These are phyloP conservation scores for Hypoxylon intermedium DNA, from an alignment of 495 filamentous ascomycete species.

Conservation along the genomic window DNA sequence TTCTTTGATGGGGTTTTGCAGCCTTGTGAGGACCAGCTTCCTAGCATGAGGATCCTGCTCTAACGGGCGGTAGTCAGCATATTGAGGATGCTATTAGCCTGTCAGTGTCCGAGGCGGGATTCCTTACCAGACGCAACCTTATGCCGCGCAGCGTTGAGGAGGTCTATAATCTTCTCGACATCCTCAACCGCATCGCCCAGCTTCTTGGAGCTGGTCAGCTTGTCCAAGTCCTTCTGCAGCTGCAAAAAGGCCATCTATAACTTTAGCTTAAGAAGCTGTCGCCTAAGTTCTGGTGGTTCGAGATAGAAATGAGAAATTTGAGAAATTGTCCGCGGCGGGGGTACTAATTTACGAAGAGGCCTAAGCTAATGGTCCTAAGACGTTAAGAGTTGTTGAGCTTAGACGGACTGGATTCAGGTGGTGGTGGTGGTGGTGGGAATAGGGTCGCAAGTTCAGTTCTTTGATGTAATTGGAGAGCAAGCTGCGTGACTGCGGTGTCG, in stretches of 20 bases:
- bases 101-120: too few species aligned
- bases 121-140: conserved; percentile 69
- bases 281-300: background rate
- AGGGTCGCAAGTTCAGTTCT: too few species aligned
- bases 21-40: conserved; percentile 74
- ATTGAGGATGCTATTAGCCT: too few species aligned
- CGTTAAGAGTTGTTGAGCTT: too few species aligned
- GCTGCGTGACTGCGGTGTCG: too few species aligned
- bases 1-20: conserved; percentile 80
- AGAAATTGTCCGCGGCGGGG: too few species aligned
- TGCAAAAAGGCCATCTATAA: conserved; percentile 38
- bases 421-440: too few species aligned
- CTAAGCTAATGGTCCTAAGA: too few species aligned
- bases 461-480: too few species aligned
- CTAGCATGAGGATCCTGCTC: conserved; percentile 71
- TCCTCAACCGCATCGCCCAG: conserved; percentile 73
- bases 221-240: conserved; percentile 75
- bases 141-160: conserved; percentile 74
- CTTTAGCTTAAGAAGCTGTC: background rate
- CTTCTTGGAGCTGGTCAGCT: conserved; percentile 72
- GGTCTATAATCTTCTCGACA: conserved; percentile 80
- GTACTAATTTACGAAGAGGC: too few species aligned
- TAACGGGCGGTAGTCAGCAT: conserved; percentile 24
- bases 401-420: too few species aligned
- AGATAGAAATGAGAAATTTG: too few species aligned